Evolutionary conservation across 345 rosid genomes (phyloP), one percentile per base, ranked within the genome.

Genomic region (Brassica incana): DNA sequence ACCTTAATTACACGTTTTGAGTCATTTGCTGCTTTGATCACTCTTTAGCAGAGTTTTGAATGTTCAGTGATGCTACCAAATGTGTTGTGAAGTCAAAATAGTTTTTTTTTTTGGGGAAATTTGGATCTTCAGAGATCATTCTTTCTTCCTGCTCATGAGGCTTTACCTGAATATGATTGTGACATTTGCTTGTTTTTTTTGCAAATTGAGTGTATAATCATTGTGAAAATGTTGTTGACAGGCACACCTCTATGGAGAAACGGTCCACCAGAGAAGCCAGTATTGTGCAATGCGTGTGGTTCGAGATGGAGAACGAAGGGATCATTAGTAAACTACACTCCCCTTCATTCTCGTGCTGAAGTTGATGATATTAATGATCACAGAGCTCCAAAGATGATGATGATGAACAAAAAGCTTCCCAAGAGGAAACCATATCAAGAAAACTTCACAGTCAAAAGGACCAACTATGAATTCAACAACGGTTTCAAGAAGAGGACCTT

Each of bases 231-330:
- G 25, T 15, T 61, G 78, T 6, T 25, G 72, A 68, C 83, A 88
- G 95, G 83, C 10, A 87, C 95, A 8, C 95, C 90, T 18, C 80
- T 88, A 0, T 90, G 92, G 95, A 18, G 95, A 73, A 87, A 90
- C 63, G 92, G 92, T 40, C 95, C 91, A 20, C 70, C 75, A 4
- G 88, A 83, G 61, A 90, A 88, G 73, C 95, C 91, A 18, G 90
- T 90, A 4, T 23, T 90, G 73, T 90, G 92, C 87, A 88, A 90
- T 79, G 92, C 92, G 1, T 90, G 95, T 77, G 95, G 92, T 59
- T 90, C 95, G 3, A 84, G 95, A 65, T 87, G 86, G 83, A 82
- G 91, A 77, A 50, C 83, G 2, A 84, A 84, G 23, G 89, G 90
- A 29, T 78, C 80, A 40, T 80, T 90, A 8, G 80, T 11, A 5